phyloP scores from a whole-genome alignment of 2,329 filamentous ascomycete genomes.

The Camptophora hylomeconis region DNA sequence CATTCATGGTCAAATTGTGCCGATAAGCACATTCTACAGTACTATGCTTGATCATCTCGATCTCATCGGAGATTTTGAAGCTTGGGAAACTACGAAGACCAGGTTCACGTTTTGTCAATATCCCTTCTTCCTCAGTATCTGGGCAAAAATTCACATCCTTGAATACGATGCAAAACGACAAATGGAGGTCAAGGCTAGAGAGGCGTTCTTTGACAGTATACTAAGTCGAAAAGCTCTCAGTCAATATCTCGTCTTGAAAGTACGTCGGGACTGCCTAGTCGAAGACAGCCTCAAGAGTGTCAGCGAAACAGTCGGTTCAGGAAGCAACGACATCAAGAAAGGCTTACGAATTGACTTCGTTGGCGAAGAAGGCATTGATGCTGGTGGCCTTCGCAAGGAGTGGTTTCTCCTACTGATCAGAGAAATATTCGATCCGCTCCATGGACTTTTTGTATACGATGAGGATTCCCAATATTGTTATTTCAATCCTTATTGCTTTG shows the following conservation, averaged over 20 bases:
- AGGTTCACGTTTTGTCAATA: constrained; percentile 88
- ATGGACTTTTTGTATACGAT: constrained; percentile 87
- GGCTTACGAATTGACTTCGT: constrained; percentile 71
- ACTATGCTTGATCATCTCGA: constrained; percentile 78
- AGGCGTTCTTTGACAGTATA: constrained; percentile 85
- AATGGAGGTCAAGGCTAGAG: constrained; percentile 77
- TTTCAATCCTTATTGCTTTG: constrained; percentile 82
- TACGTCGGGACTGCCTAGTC: constrained; percentile 59
- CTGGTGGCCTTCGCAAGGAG: constrained; percentile 79
- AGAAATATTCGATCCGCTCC: constrained; percentile 81
- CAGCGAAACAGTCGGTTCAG: constrained; percentile 69
- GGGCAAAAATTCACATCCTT: constrained; percentile 80
- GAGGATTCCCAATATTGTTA: constrained; percentile 85
- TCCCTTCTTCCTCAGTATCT: constrained; percentile 81
- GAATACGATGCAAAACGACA: constrained; percentile 79
- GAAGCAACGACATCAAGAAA: constrained; percentile 80
- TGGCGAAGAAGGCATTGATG: constrained; percentile 84
- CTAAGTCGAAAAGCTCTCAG: constrained; percentile 60
- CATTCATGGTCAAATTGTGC: constrained; percentile 53
- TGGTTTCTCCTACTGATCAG: constrained; percentile 84
- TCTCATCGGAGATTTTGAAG: constrained; percentile 71
- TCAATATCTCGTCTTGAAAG: constrained; percentile 63
- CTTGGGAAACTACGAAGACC: constrained; percentile 62
- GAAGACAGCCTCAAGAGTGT: constrained; percentile 60
- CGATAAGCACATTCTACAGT: constrained; percentile 79